Evolutionary conservation across 148 eudicot species (phyloP), one percentile per base, ranked within the genome.

Genomic region (Rhododendron molle): DNA sequence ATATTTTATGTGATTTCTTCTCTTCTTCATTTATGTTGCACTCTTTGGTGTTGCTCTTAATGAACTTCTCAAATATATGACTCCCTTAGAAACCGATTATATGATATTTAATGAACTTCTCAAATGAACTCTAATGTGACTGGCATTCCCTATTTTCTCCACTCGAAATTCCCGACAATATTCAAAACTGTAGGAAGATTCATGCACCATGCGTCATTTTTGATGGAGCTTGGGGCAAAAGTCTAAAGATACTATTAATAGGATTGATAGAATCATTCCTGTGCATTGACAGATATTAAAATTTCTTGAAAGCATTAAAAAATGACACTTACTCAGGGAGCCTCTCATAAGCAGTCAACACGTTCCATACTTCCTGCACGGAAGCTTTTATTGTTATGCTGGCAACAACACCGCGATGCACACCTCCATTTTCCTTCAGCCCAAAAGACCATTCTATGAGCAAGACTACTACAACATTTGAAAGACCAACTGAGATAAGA

Each of bases 331-430:
- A 97, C 98, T 95, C 99, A 20, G 99, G 98, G 88, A 96, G 97
- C 85, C 93, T 90, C 91, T 96, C 99, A 88, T 96, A 96, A 77
- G 96, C 95, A 85, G 99, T 95, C 92, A 97, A 91, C 81, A 87
- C 90, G 86, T 90, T 89, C 99, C 99, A 97, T 30, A 97, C 98
- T 91, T 95, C 98, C 90, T 91, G 98, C 81, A 97, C 94, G 54
- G 98, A 89, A 90, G 99, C 98, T 91, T 97, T 97, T 18, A 97
- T 97, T 0, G 98, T 97, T 87, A 97, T 97, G 93, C 98, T 92
- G 81, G 99, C 99, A 87, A 90, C 88, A 80, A 97, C 99, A 72
- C 94, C 93, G 47, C 99, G 96, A 90, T 97, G 99, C 82, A 97
- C 99, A 32, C 99, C 99, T 78, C 99, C 99, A 90, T 95, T 89